Conservation (phyloP, 305 asterid species). For the Fraxinus latifolia region DNA sequence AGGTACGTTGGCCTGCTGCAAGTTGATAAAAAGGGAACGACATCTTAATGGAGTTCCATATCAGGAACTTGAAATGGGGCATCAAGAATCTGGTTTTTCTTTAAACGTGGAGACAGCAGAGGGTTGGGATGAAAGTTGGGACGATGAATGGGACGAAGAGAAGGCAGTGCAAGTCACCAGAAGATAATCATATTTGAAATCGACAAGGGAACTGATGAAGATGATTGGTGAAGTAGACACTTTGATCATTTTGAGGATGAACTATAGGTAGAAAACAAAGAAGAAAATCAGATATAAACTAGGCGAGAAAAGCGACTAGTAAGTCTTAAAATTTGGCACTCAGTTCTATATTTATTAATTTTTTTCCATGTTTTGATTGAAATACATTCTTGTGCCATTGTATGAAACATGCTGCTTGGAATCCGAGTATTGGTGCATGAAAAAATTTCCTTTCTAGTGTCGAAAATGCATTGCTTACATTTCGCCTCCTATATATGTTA, state of each 20-base stretch:
- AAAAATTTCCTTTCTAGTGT: neutral
- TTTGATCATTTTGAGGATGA: neutral
- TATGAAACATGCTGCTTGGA: neutral
- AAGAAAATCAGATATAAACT: neutral
- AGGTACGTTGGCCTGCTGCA: conserved; percentile 58
- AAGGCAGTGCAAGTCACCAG: conserved; percentile 37
- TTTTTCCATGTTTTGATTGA: neutral
- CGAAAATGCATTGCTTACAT: neutral
- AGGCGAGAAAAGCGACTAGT: neutral
- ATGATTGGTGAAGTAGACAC: neutral
- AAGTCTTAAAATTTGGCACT: neutral
- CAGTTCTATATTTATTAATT: neutral
- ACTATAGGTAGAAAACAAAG: neutral
- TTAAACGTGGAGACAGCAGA: conserved; percentile 30
- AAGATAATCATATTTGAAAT: conserved; percentile 24
- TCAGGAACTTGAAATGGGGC: conserved; percentile 66
- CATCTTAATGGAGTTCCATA: conserved; percentile 50
- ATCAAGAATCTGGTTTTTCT: conserved; percentile 27
- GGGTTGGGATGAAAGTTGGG: conserved; percentile 72
- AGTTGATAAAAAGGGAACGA: conserved; percentile 30
- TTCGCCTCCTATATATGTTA: neutral
- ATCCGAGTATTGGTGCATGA: neutral
- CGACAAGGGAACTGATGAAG: neutral
- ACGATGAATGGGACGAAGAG: conserved; percentile 70
- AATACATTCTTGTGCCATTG: neutral